phyloP scores from a whole-genome alignment of 352 stramenopile species.

The Pythium pyrilobum region DNA sequence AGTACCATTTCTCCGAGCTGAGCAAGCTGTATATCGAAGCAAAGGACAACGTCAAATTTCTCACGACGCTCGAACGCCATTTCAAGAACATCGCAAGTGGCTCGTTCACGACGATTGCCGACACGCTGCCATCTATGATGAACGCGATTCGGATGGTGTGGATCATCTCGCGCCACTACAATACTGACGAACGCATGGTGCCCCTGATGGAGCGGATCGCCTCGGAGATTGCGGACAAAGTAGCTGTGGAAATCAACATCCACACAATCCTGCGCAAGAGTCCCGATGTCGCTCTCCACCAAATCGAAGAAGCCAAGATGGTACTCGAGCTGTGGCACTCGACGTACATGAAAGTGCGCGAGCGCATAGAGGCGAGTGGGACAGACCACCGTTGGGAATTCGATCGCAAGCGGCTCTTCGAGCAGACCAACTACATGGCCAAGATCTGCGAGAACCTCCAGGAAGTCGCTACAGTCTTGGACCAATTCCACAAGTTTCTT shows the following conservation, averaged over 20 bases:
- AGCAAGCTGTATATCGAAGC: constrained; percentile 94
- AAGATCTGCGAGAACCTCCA: constrained; percentile 93
- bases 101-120: constrained; percentile 88
- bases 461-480: constrained; percentile 90
- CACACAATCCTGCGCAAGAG: constrained; percentile 83
- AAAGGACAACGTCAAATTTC: constrained; percentile 96
- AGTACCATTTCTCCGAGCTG: constrained; percentile 93
- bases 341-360: constrained; percentile 93
- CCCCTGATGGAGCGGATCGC: constrained; percentile 95
- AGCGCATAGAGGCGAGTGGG: constrained; percentile 91
- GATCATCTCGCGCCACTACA: constrained; percentile 97
- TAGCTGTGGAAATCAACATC: constrained; percentile 89
- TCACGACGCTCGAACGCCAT: constrained; percentile 94
- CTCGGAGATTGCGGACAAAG: constrained; percentile 92
- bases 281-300: constrained; percentile 66
- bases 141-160: constrained; percentile 96
- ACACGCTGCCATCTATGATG: constrained; percentile 95
- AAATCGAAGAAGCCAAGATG: constrained; percentile 88
- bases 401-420: constrained; percentile 92
- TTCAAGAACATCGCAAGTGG: constrained; percentile 94
- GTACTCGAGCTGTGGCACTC: constrained; percentile 92
- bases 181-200: constrained; percentile 96
- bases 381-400: constrained; percentile 97
- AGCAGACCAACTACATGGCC: constrained; percentile 96
- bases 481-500: constrained; percentile 96